Base-by-base conservation (phyloP, 1,139 yeast species). In the Taiozyma sp. region DNA sequence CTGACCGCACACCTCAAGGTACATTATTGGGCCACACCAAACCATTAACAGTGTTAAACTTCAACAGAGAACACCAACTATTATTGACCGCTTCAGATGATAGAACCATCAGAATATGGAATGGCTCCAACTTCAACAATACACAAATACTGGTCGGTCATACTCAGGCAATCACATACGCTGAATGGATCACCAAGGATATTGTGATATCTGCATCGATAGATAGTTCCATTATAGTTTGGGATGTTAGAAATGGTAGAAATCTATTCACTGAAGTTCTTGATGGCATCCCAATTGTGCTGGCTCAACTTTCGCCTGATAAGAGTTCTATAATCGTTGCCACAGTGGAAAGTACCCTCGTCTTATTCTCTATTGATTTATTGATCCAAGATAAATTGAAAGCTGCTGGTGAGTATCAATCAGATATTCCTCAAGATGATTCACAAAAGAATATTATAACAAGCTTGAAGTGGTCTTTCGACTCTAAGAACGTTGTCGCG, bases 11-110 rank as follows among this genome's bases (percentile, higher is more conserved):
- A 41, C 82, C 88, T 1, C 67, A 84, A 2, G 89, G 93, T 4
- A 73, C 76, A 45, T 74, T 90, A 47, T 65, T 77, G 24, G 97
- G 96, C 1, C 97, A 90, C 63, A 73, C 78, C 13, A 79, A 81
- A 48, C 73, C 81, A 1, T 77, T 88, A 14, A 76, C 87, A n/a
- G 70, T 71, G 4, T 71, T 87, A 16, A 68, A 70, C 43, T 88
- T 84, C 64, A 82, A 84, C 58, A 57, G 66, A 2, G 64, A 67
- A 2, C 70, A 79, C 6, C 81, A 79, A 56, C 66, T 84, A 43
- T 72, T 91, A 45, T 83, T 90, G 1, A 81, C 92, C 1, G 83
- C 88, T 14, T 83, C 95, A 2, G 96, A 88, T 64, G 97, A 91
- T 64, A 78, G 80, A 52, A 71, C 79, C 0, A 74, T 90, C 12